phyloP scores from a whole-genome alignment of 345 rosid species.

The Lagerstroemia speciosa region DNA sequence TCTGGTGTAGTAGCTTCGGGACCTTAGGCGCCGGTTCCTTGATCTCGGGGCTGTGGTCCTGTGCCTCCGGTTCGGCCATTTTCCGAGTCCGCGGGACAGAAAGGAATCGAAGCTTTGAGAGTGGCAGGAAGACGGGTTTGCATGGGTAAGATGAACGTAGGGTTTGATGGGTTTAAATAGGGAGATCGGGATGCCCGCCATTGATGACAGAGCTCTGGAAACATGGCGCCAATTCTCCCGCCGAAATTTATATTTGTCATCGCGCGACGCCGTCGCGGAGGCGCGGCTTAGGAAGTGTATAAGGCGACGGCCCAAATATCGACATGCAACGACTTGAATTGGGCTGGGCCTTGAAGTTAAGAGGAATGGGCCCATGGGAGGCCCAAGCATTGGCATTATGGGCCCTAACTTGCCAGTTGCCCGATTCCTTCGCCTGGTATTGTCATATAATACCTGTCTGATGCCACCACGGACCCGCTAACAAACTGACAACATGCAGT shows the following conservation, averaged over 20 bases:
- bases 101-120: background rate
- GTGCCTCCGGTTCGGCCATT: slow-evolving; percentile 3
- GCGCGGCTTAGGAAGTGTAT: background rate
- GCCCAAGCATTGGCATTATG: too few relatives aligned
- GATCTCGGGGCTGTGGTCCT: slow-evolving; percentile 15
- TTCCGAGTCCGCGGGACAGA: background rate
- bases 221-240: slow-evolving; percentile 1
- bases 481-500: too few relatives aligned
- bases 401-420: too few relatives aligned
- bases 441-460: too few relatives aligned
- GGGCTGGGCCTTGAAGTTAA: too few relatives aligned
- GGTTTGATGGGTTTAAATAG: background rate
- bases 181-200: background rate
- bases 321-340: too few relatives aligned
- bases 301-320: too few relatives aligned
- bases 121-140: background rate
- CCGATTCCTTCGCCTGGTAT: too few relatives aligned
- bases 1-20: slow-evolving; percentile 32
- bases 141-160: background rate
- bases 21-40: slow-evolving; percentile 29
- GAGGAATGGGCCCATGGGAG: too few relatives aligned
- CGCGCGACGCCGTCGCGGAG: too few relatives aligned
- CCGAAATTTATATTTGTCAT: too few relatives aligned
- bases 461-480: too few relatives aligned
- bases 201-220: background rate